Base-by-base conservation (phyloP, 257 asterid species). In the Echium plantagineum region DNA sequence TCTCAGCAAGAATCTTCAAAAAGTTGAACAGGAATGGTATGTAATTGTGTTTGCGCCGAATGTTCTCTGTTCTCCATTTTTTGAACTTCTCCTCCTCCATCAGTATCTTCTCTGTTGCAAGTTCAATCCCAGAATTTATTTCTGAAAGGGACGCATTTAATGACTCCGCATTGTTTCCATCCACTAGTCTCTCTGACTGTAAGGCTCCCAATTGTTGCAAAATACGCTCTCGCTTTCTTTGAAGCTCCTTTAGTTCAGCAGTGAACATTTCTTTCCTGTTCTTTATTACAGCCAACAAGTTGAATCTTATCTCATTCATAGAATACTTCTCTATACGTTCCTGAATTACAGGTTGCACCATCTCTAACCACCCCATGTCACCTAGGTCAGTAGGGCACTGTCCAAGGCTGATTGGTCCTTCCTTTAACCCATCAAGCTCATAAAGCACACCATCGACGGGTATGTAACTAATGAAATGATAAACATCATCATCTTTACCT, bases 31-130 rank as follows among this genome's bases (percentile, higher is more conserved):
- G 69, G 72, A 93, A 93, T 1, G 97, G 97, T 18, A 93, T 93
- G 59, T 86, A 89, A 59, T 93, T 89, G 72, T 93, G 99, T 80
- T 89, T 93, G 31, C 99, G 67, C 15, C 97, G 81, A 46, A 84
- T 77, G 53, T 89, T 93, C 53, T 93, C 99, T 0, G 88, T 89
- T 73, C 84, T 81, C 99, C 99, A 93, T 75, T 89, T 93, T 85
- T 89, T 93, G 73, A 86, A 84, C 84, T 93, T 93, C 74, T 93
- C 99, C 78, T 93, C 97, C 85, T 93, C 99, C 78, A 87, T 71
- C 81, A 89, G 66, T 60, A 93, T 86, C 85, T 81, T 89, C 87
- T 86, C 97, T 1, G 91, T 86, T 55, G 94, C 94, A 71, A 72
- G 80, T 68, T 85, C 96, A 19, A 93, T 93, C 61, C 94, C 95